Base-by-base conservation (phyloP, 2,329 filamentous ascomycete species). In the Pseudogymnoascus verrucosus region DNA sequence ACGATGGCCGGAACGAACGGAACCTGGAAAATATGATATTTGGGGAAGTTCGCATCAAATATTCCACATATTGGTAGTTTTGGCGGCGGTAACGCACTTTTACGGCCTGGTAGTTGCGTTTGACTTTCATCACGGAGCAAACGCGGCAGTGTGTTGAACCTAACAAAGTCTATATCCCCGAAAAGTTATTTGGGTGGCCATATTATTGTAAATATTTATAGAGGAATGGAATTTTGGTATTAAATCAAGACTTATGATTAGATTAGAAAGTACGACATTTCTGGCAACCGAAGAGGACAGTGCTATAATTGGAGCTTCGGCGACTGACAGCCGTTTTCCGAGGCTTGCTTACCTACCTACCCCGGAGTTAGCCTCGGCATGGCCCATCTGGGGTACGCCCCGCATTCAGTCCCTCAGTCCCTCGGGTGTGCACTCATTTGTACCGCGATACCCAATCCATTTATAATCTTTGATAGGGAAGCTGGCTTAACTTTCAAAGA, bases 1-100 rank as follows among this genome's bases (percentile, higher is more conserved):
- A 62, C 87, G 95, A 39, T 87, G 93, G 76, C 95, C 95, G 0
- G 95, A 99, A 78, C 82, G 91, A 65, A 85, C 82, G 71, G 83
- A 79, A 51, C 95, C 93, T 0, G 90, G 91, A 1, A 79, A 75
- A 6, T 97, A 93, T 72, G 95, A 99, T 76, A 90, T 97, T 61
- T 90, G 90, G 84, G 93, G 95, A 39, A 92, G 88, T 73, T 96
- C 91, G 19, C 95, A 99, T 76, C 95, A 99, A 77, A 89, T 99
- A 67, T 99, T 99, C 75, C 95, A 99, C 78, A 79, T 96, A 40
- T 82, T 95, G 67, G 93, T 99, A 28, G 80, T 98, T 14, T 75
- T 92, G 65, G 95, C 95, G 0, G 93, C 91, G 0, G 82, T 84
- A 1, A 84, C 89, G 23, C 95, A 99, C 78, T 79, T 98, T 65